Conservation (phyloP, 345 rosid genomes). For the Carallia brachiata region DNA sequence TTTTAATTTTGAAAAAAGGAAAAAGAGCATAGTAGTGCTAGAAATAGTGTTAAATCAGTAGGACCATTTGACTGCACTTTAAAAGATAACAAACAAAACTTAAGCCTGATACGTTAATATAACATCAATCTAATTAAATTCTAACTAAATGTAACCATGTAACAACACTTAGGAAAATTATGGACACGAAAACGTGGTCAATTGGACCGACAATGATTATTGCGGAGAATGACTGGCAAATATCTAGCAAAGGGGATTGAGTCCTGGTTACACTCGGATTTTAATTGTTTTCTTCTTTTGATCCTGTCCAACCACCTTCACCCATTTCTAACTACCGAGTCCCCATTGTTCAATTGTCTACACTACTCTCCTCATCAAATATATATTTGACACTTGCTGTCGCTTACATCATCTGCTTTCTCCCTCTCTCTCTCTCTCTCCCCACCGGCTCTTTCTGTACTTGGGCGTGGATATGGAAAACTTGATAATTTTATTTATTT, state of each 20-base stretch:
- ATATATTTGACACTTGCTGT: constrained; percentile 17
- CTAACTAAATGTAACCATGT: too few species aligned
- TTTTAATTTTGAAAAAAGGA: too few species aligned
- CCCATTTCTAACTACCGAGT: constrained; percentile 87
- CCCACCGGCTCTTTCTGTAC: neutral
- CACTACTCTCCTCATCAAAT: constrained; percentile 9
- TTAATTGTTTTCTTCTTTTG: constrained; percentile 27
- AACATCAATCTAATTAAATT: too few species aligned
- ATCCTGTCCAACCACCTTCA: constrained; percentile 88
- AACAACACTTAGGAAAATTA: too few species aligned
- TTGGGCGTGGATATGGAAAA: neutral
- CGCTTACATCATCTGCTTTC: constrained; percentile 10
- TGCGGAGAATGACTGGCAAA: constrained; percentile 12
- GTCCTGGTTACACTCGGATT: constrained; percentile 41
- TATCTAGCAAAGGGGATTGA: constrained; percentile 43
- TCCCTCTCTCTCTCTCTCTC: neutral
- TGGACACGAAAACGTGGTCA: neutral
- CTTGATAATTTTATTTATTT: too few species aligned
- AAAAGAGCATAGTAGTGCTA: too few species aligned
- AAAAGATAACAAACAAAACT: too few species aligned
- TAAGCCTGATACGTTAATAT: too few species aligned
- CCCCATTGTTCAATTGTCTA: constrained; percentile 33
- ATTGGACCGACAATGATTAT: neutral
- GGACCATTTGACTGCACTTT: too few species aligned
- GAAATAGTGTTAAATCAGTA: too few species aligned